Evolutionary conservation across 208 protist species (phyloP).

Genomic region (Angomonas desouzai): DNA sequence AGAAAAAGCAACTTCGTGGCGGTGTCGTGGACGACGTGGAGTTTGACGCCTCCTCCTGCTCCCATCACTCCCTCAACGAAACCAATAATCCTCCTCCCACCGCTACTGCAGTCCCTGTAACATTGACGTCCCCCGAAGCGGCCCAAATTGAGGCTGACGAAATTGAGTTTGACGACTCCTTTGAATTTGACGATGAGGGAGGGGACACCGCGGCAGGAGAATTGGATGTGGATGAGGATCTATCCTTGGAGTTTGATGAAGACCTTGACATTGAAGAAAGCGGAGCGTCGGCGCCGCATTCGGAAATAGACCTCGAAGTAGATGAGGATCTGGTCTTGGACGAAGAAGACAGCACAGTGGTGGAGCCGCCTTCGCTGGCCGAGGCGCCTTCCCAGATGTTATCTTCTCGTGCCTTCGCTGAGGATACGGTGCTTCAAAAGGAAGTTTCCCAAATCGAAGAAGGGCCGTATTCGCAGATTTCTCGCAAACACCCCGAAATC

Average conservation of each 20-base stretch:
- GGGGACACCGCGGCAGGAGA: slow-evolving; percentile 4
- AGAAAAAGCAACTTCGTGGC: slow-evolving; percentile 12
- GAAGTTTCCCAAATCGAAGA: not conserved
- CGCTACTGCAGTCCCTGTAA: too few species aligned
- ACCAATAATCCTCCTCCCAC: too few species aligned
- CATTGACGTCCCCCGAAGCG: not conserved
- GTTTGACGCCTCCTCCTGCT: not conserved
- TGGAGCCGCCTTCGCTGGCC: not conserved
- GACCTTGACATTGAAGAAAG: slow-evolving; percentile 20
- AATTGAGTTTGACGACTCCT: slow-evolving; percentile 25
- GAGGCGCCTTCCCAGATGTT: not conserved
- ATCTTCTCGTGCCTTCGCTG: not conserved
- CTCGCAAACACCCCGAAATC: slow-evolving; percentile 32
- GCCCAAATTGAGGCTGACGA: slow-evolving; percentile 18
- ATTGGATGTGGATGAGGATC: slow-evolving; percentile 15
- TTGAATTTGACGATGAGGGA: slow-evolving; percentile 28
- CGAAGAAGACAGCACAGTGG: not conserved
- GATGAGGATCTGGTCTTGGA: slow-evolving; percentile 6
- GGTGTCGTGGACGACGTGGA: not conserved
- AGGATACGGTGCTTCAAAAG: not conserved
- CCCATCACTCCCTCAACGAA: not conserved
- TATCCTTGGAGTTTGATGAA: slow-evolving; percentile 5
- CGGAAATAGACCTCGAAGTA: slow-evolving; percentile 11
- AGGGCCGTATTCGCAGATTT: slow-evolving; percentile 13
- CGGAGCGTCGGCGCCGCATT: not conserved